Evolutionary conservation across 1,284 basidiomycete species (phyloP), one percentile per base, ranked within the genome.

Genomic region (Violaceomyces palustris): DNA sequence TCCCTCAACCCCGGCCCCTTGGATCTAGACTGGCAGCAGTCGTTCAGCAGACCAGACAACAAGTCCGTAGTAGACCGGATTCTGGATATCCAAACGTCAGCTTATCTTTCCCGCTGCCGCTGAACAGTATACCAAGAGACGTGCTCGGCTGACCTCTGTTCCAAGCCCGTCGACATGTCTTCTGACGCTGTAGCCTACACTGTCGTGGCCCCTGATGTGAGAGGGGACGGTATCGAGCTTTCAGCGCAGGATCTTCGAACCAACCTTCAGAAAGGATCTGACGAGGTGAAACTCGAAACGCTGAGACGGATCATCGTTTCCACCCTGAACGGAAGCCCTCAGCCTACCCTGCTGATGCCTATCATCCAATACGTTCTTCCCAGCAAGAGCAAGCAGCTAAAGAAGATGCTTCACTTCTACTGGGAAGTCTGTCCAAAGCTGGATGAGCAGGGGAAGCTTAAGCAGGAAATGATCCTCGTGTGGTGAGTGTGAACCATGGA

Each of bases 361-460:
- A 87, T 98, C 75, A 97, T 99, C 65, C 94, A 99, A 81, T 97
- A 85, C 78, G 86, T 92, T 43, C 80, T 98, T 79, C 94, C 94
- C 19, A 89, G 86, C 52, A 84, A 85, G 73, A 92, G 88, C 79
- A 98, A 99, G 79, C 85, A 88, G 64, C 83, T 99, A 73, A 99
- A 98, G 82, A 99, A 98, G 80, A 79, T 97, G 70, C 80, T 97
- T 29, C 59, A 97, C 76, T 97, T 97, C 75, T 98, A 98, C 76
- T 98, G 92, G 93, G 94, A 98, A 77, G 88, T 98, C 24, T 97
- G 92, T 76, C 93, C 94, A 21, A 97, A 98, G 76, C 86, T 94
- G 62, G 94, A 98, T 67, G 92, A 97, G 59, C 84, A 83, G 58
- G 94, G 94, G 44, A 97, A 97, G 77, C 78, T 98, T 67, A 97